Base-by-base conservation (phyloP, 208 protist genomes). In the Trypanosoma caninum region DNA sequence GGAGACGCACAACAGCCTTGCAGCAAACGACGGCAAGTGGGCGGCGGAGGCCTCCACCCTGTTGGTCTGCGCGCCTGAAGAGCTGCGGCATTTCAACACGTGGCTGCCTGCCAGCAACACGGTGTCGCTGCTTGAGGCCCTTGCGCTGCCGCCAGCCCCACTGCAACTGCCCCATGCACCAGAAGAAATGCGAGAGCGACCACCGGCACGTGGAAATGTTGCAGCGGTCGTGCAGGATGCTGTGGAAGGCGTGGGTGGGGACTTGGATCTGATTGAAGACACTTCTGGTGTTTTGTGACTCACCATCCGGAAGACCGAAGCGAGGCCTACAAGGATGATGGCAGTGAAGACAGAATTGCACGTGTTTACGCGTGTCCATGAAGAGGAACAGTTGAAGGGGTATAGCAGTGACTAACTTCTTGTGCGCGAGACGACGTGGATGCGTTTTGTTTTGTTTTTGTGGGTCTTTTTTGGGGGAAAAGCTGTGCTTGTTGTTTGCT, bases 1-100 rank as follows among this genome's bases (percentile, higher is more conserved):
- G n/a, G 67, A 59, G 44, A 76, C 85, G 7, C 85, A 92, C 56
- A 40, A 35, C 8, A 74, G 50, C 34, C 45, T 92, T 20, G 55
- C 61, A 23, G 27, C 33, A 30, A 91, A 91, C 56, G 59, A 55
- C 11, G 61, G 34, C n/a, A 59, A 20, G 7, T 66, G 70, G 70
- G 56, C 60, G 7, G 28, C 61, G 34, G 53, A 45, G 9, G 33
- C 38, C 9, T 63, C 37, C 25, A 23, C n/a, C 13, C 23, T 67
- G 35, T 14, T 35, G 22, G 23, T 41, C 6, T 37, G 30, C n/a
- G 3, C 55, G 2, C 47, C 28, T n/a, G 31, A 47, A 7, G 22
- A 38, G 18, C 47, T 56, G 42, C 56, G 18, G 59, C 55, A 10
- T 27, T 9, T 38, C 37, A 27, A 20, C n/a, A 23, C 22, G 30